A percentile compares a stretch with the other conserved stretches of the same genome.
Evolutionary conservation across 495 filamentous ascomycete species (phyloP).

Genomic region (Pyrenopolyporus hunteri): DNA sequence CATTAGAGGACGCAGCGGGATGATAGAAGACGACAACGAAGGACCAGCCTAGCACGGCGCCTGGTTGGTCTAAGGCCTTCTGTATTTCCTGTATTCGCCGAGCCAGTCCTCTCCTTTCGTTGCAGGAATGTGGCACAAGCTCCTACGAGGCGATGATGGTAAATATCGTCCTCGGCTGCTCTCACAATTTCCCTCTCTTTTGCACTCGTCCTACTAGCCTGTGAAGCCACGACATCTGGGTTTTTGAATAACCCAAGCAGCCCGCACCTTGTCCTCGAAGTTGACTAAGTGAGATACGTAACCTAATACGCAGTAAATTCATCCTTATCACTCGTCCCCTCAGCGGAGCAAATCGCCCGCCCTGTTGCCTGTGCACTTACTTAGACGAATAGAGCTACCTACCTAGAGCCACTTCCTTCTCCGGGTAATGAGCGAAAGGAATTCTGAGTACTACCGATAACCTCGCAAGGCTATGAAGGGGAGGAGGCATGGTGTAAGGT

Average conservation of each 20-base stretch:
- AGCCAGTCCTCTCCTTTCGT: constrained; percentile 9
- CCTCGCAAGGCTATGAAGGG: background rate
- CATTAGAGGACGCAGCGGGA: constrained; percentile 6
- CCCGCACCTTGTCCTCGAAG: background rate
- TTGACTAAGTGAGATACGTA: too few species aligned
- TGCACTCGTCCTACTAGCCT: too few species aligned
- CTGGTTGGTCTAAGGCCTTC: constrained; percentile 15
- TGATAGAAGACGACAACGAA: constrained; percentile 16
- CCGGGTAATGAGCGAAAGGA: constrained; percentile 14
- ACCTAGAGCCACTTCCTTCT: background rate
- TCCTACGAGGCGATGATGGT: constrained; percentile 6
- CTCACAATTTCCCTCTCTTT: background rate
- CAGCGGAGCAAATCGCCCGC: constrained; percentile 5
- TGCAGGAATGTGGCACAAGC: constrained; percentile 27
- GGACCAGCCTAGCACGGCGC: too few species aligned
- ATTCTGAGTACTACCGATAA: background rate
- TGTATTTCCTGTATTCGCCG: constrained; percentile 34
- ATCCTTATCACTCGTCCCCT: background rate
- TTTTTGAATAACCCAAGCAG: background rate
- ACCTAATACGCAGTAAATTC: background rate
- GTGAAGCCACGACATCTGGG: constrained; percentile 18
- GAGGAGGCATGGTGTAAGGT: background rate
- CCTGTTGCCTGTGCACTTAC: background rate
- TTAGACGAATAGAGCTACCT: background rate
- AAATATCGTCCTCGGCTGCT: background rate